A percentile compares a stretch with the other conserved stretches of the same genome.
Evolutionary conservation across 169 alveolate genomes (phyloP).

Genomic region (Blepharisma undulans): DNA sequence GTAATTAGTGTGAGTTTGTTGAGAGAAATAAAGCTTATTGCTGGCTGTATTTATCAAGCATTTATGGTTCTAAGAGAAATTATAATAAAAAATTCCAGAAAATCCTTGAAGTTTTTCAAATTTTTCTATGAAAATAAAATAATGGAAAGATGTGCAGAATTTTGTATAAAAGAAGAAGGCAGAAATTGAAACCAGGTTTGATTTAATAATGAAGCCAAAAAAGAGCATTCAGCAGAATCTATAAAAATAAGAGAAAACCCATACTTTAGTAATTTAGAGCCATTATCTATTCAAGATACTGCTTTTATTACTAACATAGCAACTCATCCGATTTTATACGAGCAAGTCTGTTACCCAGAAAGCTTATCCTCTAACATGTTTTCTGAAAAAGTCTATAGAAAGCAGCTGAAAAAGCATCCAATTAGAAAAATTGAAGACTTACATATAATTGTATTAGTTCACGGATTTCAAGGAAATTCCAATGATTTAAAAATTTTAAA

Average conservation of each 20-base stretch:
- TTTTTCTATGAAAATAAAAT: slow-evolving; percentile 13
- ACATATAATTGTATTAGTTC: slow-evolving; percentile 85
- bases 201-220: slow-evolving; percentile 57
- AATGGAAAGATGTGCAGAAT: neutral
- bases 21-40: neutral
- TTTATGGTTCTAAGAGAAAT: neutral
- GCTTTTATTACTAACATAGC: slow-evolving; percentile 57
- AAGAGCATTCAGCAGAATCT: neutral
- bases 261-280: slow-evolving; percentile 52
- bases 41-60: neutral
- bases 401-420: neutral
- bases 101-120: slow-evolving; percentile 16
- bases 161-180: slow-evolving; percentile 60
- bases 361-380: slow-evolving; percentile 4
- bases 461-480: slow-evolving; percentile 87
- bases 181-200: slow-evolving; percentile 59
- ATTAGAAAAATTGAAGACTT: slow-evolving; percentile 56
- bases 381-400: neutral
- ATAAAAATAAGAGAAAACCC: slow-evolving; percentile 41
- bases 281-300: slow-evolving; percentile 64
- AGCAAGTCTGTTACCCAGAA: slow-evolving; percentile 63
- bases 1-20: neutral
- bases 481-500: slow-evolving; percentile 82
- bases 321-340: slow-evolving; percentile 68
- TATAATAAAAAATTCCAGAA: neutral